Conservation (phyloP, 352 stramenopile species). For the Achlya hypogyna region DNA sequence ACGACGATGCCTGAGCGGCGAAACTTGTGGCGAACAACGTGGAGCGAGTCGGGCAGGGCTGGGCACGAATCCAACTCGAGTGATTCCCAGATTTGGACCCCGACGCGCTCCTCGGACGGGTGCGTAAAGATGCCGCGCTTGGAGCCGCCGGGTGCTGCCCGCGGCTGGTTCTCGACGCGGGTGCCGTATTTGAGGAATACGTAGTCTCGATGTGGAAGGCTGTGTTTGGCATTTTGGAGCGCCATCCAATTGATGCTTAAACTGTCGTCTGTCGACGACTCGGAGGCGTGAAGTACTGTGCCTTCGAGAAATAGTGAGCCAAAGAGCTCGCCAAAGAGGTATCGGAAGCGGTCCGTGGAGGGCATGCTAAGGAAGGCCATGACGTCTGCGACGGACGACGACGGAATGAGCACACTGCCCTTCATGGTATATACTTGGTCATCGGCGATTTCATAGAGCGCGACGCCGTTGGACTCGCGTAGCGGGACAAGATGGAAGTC, state of each 20-base stretch:
- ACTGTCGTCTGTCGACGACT: slow-evolving; percentile 27
- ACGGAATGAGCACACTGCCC: slow-evolving; percentile 2
- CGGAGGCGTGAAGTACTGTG: neutral
- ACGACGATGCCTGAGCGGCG: neutral
- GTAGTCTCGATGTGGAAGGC: slow-evolving; percentile 78
- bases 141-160: neutral
- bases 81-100: neutral
- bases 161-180: neutral
- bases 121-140: neutral
- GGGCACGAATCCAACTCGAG: slow-evolving; percentile 1
- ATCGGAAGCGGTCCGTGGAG: neutral
- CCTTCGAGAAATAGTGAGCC: slow-evolving; percentile 13
- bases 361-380: neutral
- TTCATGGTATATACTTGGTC: neutral
- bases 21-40: neutral
- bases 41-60: neutral
- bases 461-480: neutral
- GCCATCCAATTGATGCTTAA: slow-evolving; percentile 77
- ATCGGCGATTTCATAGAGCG: neutral
- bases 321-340: slow-evolving; percentile 5
- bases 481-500: neutral
- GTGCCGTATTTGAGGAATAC: slow-evolving; percentile 64
- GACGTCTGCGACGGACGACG: slow-evolving; percentile 4
- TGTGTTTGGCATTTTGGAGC: slow-evolving; percentile 66
- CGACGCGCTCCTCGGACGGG: neutral